These are phyloP conservation scores for Fusarium vanettenii DNA, from an alignment of 2,329 filamentous ascomycete species.

Conservation along the genomic window DNA sequence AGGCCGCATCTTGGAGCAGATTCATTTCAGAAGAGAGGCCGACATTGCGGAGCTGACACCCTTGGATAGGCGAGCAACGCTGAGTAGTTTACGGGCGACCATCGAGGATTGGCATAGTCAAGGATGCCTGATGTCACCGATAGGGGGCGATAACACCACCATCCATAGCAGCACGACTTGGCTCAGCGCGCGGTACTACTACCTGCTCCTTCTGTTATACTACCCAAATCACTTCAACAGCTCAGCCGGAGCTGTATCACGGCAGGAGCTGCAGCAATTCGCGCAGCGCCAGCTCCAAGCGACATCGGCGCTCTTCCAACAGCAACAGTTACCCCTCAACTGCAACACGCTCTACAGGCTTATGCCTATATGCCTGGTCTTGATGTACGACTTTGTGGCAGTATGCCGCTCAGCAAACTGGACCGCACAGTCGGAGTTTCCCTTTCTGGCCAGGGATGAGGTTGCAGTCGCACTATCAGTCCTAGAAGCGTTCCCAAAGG, in stretches of 20 bases:
- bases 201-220: slow-evolving; percentile 54
- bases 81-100: slow-evolving; percentile 49
- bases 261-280: slow-evolving; percentile 47
- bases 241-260: slow-evolving; percentile 37
- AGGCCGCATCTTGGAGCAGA: slow-evolving; percentile 48
- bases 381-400: slow-evolving; percentile 40
- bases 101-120: slow-evolving; percentile 58
- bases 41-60: slow-evolving; percentile 41
- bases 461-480: slow-evolving; percentile 44
- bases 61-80: slow-evolving; percentile 43
- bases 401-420: background rate
- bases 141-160: slow-evolving; percentile 52
- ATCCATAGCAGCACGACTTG: slow-evolving; percentile 56
- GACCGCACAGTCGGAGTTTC: slow-evolving; percentile 6
- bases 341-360: slow-evolving; percentile 52
- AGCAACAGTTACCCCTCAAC: slow-evolving; percentile 54
- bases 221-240: slow-evolving; percentile 52
- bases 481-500: slow-evolving; percentile 48
- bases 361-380: slow-evolving; percentile 48
- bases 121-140: slow-evolving; percentile 53
- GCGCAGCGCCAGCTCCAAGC: slow-evolving; percentile 53
- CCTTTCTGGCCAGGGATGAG: slow-evolving; percentile 46
- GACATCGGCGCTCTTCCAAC: slow-evolving; percentile 50
- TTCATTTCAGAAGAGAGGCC: slow-evolving; percentile 45
- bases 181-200: slow-evolving; percentile 54